Conservation (phyloP, 768 basidiomycete genomes). For the Russula sp. region DNA sequence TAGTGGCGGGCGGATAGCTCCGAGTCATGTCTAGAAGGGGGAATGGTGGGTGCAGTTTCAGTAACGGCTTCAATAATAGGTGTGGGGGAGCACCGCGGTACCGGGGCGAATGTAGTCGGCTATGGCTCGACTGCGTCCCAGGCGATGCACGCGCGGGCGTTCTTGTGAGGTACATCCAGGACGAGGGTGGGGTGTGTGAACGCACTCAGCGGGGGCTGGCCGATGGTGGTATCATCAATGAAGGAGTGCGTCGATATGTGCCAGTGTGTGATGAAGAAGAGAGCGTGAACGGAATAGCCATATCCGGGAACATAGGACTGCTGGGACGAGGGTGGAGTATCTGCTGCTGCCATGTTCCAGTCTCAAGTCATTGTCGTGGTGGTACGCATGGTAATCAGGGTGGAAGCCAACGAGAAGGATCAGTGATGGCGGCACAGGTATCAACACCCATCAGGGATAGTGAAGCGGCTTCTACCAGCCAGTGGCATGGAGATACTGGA, state of each 20-base stretch:
- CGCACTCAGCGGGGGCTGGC: slow-evolving; percentile 23
- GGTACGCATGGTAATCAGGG: too few species aligned
- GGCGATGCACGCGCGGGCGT: slow-evolving; percentile 20
- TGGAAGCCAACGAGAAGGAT: too few species aligned
- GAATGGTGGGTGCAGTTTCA: slow-evolving; percentile 10
- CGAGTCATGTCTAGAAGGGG: not conserved
- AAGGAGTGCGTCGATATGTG: slow-evolving; percentile 29
- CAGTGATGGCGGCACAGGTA: too few species aligned
- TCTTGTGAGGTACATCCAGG: slow-evolving; percentile 24
- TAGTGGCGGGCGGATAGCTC: slow-evolving; percentile 9
- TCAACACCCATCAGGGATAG: too few species aligned
- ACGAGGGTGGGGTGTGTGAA: slow-evolving; percentile 25
- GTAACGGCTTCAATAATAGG: slow-evolving; percentile 27
- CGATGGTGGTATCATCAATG: slow-evolving; percentile 23
- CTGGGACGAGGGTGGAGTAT: slow-evolving; percentile 23
- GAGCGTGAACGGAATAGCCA: slow-evolving; percentile 23
- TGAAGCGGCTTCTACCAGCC: too few species aligned
- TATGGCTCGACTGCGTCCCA: slow-evolving; percentile 22
- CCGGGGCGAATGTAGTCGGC: slow-evolving; percentile 18
- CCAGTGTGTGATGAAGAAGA: slow-evolving; percentile 27
- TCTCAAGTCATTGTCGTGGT: too few species aligned
- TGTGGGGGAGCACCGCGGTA: slow-evolving; percentile 24
- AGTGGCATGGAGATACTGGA: too few species aligned
- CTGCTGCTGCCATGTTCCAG: slow-evolving; percentile 17
- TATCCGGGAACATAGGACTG: slow-evolving; percentile 18